Evolutionary conservation across 106 monocot species (phyloP), one percentile per base, ranked within the genome.

Genomic region (Acanthochlamys bracteata): DNA sequence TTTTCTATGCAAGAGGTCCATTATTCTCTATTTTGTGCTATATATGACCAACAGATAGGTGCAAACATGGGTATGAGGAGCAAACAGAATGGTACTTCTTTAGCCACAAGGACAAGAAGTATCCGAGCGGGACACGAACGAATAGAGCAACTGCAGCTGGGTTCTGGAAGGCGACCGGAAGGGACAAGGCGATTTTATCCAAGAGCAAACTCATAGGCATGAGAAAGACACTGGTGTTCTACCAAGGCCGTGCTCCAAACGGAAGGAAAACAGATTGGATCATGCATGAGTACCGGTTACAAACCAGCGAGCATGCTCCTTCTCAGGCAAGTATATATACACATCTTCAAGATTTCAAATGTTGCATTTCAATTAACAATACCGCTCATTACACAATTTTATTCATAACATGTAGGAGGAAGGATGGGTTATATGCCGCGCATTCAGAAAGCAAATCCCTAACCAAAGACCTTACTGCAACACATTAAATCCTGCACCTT

Each of bases 221-320:
- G 92, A 79, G 92, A 74, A 92, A 92, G 84, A 92, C 92, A 0
- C 79, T 92, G 0, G 92, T 92, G 68, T 92, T 92, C 79, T 92
- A 92, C 61, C 65, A 82, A 21, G 92, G 92, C 4, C 67, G 92
- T 11, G 92, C 92, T 6, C 92, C 92, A 12, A 88, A 88, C 46
- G 92, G 92, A 21, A 79, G 82, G 68, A 92, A 82, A 59, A 77
- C 65, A 2, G 82, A 92, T 27, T 92, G 92, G 92, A 92, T 92
- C 72, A 88, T 92, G 65, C 92, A 92, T 42, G 92, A 92, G 49
- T 92, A 84, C 41, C 88, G 92, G 12, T 84, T 92, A 20, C 88
- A 88, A 63, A 64, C 81, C 0, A 68, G 61, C 21, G 87, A 92
- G 64, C 60, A 73, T 59, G 74, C 57, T 22, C 81, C 79, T 47